Evolutionary conservation across 306 rosid species (phyloP), one percentile per base, ranked within the genome.

Genomic region (Canavalia gladiata): DNA sequence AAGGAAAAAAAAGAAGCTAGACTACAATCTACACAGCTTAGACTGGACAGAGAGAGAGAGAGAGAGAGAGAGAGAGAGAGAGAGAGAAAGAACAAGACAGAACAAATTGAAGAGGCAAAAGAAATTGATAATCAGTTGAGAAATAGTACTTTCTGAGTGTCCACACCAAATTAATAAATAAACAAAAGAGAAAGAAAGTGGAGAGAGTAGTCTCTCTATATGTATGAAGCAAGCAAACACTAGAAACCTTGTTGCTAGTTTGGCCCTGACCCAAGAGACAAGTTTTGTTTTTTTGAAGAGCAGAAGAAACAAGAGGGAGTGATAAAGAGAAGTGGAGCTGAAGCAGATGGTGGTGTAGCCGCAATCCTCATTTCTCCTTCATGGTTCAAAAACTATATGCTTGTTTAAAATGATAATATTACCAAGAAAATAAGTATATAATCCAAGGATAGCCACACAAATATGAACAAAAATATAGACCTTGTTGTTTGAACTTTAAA

Each of bases 181-280:
- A 63, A 50, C 49, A 13, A 79, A 64, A 64, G 57, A 55, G 65
- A 54, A 54, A 78, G 52, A 65, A 62, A 51, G 18, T 68, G 9
- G 25, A 31, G 41, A 42, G 80, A 62, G 47, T 46, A 47, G 42
- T 58, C 58, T 75, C 31, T 76, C 50, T 76, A 34, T 66, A 63
- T 69, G 81, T 79, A 60, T 73, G 69, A 59, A 81, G 56, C 69
- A 79, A 54, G 67, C 37, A 85, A 74, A 78, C 80, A 72, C 84
- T 31, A 79, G 47, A 81, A 85, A 74, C 82, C 76, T 84, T 78
- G 89, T 84, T 87, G 83, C 82, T 84, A 59, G 88, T 94, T 94
- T 94, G 97, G 97, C 92, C 81, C 57, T 84, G 82, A 90, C 85
- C 91, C 89, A 92, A 88, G 88, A 88, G 97, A 92, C 98, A 91